Conservation (phyloP, 2,329 filamentous ascomycete genomes). For the Lojkania enalia region DNA sequence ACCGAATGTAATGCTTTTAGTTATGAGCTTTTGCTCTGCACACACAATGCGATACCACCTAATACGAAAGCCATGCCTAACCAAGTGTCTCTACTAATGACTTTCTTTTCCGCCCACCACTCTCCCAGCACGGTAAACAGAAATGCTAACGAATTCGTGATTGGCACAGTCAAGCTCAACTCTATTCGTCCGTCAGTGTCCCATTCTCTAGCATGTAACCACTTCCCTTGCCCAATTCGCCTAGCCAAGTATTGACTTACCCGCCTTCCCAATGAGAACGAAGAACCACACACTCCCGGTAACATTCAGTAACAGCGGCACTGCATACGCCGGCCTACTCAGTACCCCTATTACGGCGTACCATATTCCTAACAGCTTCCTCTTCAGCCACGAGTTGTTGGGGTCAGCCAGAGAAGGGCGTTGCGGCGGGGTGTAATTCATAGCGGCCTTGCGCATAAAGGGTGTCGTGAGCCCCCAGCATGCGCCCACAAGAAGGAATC, state of each 20-base stretch:
- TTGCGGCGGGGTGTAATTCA: slow-evolving; percentile 65
- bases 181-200: slow-evolving; percentile 58
- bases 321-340: slow-evolving; percentile 77
- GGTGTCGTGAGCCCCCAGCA: slow-evolving; percentile 90
- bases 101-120: slow-evolving; percentile 92
- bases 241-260: slow-evolving; percentile 55
- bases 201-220: not conserved
- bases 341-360: slow-evolving; percentile 80
- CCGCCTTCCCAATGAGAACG: slow-evolving; percentile 85
- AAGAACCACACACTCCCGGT: slow-evolving; percentile 98
- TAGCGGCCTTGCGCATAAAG: slow-evolving; percentile 86
- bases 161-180: slow-evolving; percentile 88
- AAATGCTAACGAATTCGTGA: slow-evolving; percentile 92
- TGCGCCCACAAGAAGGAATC: slow-evolving; percentile 86
- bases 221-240: not conserved
- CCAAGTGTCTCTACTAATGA: slow-evolving; percentile 84
- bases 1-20: not conserved
- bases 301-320: slow-evolving; percentile 83
- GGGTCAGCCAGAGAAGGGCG: slow-evolving; percentile 38
- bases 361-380: slow-evolving; percentile 65
- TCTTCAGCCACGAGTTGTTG: slow-evolving; percentile 62
- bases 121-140: slow-evolving; percentile 94
- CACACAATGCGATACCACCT: slow-evolving; percentile 79
- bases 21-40: slow-evolving; percentile 59
- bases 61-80: slow-evolving; percentile 80